Base-by-base conservation (phyloP, 768 basidiomycete species). In the Artomyces pyxidatus region DNA sequence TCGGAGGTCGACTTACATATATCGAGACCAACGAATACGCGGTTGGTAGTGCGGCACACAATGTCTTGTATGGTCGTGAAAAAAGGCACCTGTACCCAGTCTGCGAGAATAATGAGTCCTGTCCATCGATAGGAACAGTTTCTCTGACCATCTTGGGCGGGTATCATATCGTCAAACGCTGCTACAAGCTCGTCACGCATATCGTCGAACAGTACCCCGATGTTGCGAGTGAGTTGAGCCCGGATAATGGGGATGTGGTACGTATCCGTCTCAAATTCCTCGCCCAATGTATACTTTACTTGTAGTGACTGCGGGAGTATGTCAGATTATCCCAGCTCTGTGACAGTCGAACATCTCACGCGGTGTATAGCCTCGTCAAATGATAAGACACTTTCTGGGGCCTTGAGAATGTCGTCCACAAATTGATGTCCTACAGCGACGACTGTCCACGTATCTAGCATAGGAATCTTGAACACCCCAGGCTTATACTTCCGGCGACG, bases 1-100 rank as follows among this genome's bases (percentile, higher is more conserved):
- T n/a, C n/a, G n/a, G n/a, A n/a, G n/a, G n/a, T n/a, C 39, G 42
- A 59, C 65, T 46, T 47, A 72, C 72, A 69, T 43, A 70, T 48
- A 11, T 66, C 62, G 4, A 59, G 42, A 1, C 71, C 71, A 23
- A 73, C 67, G 42, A 71, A 72, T 32, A 71, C 49, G 22, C 72
- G 70, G 47, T 70, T 73, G 42, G 65, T 70, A 48, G 57, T 60
- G 53, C 69, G 66, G 56, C 63, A 65, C 45, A 63, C 63, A 46
- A 66, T 63, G 27, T 37, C n/a, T 29, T 21, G 19, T 2, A 37
- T 19, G 1, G 29, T 17, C 35, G 17, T 25, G 29, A 2, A 7
- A 5, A 25, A 17, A n/a, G 42, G 42, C 7, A 46, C 25, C 32
- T 35, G 35, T 6, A 46, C 45, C 45, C 45, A 46, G 19, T 19